phyloP scores from a whole-genome alignment of 768 basidiomycete species.

The Trametes elegans region DNA sequence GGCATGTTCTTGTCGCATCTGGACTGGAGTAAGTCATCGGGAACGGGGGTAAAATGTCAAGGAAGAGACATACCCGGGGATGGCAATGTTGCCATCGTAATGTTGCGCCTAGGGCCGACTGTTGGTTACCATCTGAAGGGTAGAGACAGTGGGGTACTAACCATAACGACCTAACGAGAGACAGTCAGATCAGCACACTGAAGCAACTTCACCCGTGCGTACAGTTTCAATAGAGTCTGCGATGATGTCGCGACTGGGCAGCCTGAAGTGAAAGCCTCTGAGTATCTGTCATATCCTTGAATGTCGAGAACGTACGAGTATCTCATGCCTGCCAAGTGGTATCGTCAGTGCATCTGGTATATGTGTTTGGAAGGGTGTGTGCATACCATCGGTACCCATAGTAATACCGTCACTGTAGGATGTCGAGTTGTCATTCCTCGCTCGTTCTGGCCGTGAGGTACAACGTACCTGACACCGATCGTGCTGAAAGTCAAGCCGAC shows the following conservation, averaged over 20 bases:
- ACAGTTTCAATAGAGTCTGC: conserved; percentile 88
- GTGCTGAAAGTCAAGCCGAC: conserved; percentile 85
- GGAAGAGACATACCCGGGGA: conserved; percentile 54
- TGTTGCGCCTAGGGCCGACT: conserved; percentile 63
- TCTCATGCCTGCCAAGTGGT: conserved; percentile 61
- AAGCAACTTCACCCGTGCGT: conserved; percentile 17
- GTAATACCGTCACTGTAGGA: conserved; percentile 74
- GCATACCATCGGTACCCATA: conserved; percentile 81
- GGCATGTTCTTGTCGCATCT: conserved; percentile 92
- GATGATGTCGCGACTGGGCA: conserved; percentile 86
- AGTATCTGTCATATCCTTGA: background rate
- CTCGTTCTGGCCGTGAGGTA: background rate
- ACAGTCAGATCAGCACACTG: conserved; percentile 1
- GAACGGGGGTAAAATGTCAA: background rate
- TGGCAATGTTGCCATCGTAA: conserved; percentile 83
- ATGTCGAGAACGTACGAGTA: conserved; percentile 64
- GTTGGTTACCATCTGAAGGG: background rate
- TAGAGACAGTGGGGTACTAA: conserved; percentile 25
- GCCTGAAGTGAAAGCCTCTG: conserved; percentile 36
- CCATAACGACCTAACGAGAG: conserved; percentile 51
- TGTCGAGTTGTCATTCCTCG: background rate
- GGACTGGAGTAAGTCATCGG: background rate
- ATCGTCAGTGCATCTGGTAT: background rate
- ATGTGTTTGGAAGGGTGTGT: background rate
- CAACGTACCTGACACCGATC: conserved; percentile 70